Conservation (phyloP, 2,329 filamentous ascomycete genomes). For the Orbilia quercus region DNA sequence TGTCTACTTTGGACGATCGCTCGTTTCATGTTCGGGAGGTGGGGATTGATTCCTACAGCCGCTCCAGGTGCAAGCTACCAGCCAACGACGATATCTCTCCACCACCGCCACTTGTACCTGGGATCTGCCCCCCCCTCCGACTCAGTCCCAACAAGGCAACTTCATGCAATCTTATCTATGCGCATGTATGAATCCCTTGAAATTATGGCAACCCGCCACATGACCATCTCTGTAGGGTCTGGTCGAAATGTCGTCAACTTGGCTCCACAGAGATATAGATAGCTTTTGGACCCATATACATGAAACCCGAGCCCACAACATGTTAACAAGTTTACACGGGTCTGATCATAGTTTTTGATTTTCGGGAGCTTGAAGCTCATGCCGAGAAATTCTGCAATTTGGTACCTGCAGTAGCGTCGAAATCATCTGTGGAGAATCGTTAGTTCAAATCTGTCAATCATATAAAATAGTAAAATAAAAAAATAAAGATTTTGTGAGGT, state of each 20-base stretch:
- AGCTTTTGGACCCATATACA: slow-evolving; percentile 19
- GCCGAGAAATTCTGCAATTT: slow-evolving; percentile 18
- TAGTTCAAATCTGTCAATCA: too few relatives aligned
- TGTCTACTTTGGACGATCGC: slow-evolving; percentile 38
- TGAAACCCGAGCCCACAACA: slow-evolving; percentile 33
- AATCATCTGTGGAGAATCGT: not conserved
- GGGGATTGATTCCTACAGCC: slow-evolving; percentile 36
- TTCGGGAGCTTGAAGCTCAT: slow-evolving; percentile 14
- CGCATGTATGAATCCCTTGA: slow-evolving; percentile 31
- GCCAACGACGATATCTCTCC: slow-evolving; percentile 2
- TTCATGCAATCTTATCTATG: slow-evolving; percentile 51
- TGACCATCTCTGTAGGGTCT: slow-evolving; percentile 11
- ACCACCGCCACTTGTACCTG: slow-evolving; percentile 1
- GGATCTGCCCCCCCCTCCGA: not conserved
- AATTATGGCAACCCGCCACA: slow-evolving; percentile 35
- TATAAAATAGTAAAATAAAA: too few relatives aligned
- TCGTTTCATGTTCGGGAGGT: slow-evolving; percentile 33
- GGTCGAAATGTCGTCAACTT: slow-evolving; percentile 35
- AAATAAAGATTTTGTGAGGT: too few relatives aligned
- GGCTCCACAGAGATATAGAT: slow-evolving; percentile 28
- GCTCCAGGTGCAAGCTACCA: not conserved
- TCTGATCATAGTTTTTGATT: not conserved
- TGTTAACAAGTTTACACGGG: not conserved
- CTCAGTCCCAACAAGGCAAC: slow-evolving; percentile 22
- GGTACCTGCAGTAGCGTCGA: slow-evolving; percentile 53